These are phyloP conservation scores for Solanum medicagineum DNA, from an alignment of 257 asterid genomes.

Conservation along the genomic window DNA sequence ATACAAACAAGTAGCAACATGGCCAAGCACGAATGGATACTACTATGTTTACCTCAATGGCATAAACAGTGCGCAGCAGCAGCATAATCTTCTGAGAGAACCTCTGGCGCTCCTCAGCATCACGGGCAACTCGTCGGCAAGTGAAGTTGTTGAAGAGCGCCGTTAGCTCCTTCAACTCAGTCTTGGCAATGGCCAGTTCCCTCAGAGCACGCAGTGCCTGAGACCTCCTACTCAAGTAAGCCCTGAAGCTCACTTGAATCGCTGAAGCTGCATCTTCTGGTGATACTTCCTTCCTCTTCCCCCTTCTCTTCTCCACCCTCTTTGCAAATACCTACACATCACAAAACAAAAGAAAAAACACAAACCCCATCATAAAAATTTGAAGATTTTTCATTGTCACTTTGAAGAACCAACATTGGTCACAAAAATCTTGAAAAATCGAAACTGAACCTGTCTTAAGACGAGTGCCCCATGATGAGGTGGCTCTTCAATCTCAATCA, in stretches of 20 bases:
- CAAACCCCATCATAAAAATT: neutral
- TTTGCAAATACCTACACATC: conserved; percentile 52
- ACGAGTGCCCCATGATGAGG: conserved; percentile 54
- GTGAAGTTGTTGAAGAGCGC: conserved; percentile 81
- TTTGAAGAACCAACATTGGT: neutral
- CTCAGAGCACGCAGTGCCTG: conserved; percentile 81
- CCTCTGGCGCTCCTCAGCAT: conserved; percentile 84
- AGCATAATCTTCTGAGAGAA: conserved; percentile 87
- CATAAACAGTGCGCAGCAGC: conserved; percentile 84
- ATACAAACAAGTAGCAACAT: neutral
- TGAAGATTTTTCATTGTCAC: neutral
- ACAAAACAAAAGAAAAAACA: neutral
- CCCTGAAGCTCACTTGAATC: conserved; percentile 68
- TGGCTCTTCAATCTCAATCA: conserved; percentile 57
- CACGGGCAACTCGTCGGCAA: conserved; percentile 55
- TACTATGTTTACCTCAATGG: conserved; percentile 59
- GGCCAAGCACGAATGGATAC: neutral
- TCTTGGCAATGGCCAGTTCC: conserved; percentile 88
- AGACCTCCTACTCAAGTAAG: conserved; percentile 66
- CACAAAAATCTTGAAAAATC: neutral
- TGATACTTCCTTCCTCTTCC: conserved; percentile 65
- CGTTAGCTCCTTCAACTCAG: conserved; percentile 38
- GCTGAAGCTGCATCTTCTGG: conserved; percentile 56
- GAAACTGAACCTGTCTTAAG: conserved; percentile 50
- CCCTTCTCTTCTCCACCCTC: conserved; percentile 58